phyloP scores from a whole-genome alignment of 768 basidiomycete species.

The Tulasnella sp. region DNA sequence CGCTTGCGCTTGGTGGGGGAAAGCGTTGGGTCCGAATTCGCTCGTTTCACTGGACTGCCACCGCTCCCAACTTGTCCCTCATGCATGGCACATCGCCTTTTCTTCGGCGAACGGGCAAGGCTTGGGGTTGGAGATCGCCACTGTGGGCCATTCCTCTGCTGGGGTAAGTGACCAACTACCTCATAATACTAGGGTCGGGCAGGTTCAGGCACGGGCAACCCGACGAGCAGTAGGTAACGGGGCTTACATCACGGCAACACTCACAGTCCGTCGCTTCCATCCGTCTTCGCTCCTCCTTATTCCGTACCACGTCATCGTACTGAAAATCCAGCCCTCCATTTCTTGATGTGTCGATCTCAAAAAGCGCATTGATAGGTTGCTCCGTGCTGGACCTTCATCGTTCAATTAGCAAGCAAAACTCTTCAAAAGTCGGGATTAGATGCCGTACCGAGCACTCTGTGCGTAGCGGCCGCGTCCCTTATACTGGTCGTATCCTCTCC shows the following conservation, averaged over 20 bases:
- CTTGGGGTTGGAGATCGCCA: conserved; percentile 60
- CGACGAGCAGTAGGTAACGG: background rate
- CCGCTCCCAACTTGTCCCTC: conserved; percentile 30
- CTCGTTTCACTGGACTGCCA: conserved; percentile 24
- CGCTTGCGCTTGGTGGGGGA: conserved; percentile 31
- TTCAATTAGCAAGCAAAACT: background rate
- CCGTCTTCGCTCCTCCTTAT: conserved; percentile 54
- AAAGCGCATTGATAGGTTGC: conserved; percentile 58
- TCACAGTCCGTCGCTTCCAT: conserved; percentile 79
- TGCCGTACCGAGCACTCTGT: conserved; percentile 20
- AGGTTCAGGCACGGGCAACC: background rate
- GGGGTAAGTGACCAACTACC: conserved; percentile 66
- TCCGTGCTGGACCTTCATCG: conserved; percentile 35
- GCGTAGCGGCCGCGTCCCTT: conserved; percentile 61
- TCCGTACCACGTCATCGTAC: conserved; percentile 73
- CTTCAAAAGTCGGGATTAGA: background rate
- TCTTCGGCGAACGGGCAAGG: conserved; percentile 29
- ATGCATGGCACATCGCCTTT: conserved; percentile 14
- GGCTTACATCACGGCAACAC: conserved; percentile 67
- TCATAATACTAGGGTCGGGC: conserved; percentile 63
- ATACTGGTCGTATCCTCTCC: conserved; percentile 30
- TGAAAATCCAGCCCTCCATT: conserved; percentile 66
- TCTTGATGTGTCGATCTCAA: conserved; percentile 57
- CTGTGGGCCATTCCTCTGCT: conserved; percentile 58
- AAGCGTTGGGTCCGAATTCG: background rate